Conservation (phyloP, 306 rosid species). For the peach (Prunus persica) region DNA sequence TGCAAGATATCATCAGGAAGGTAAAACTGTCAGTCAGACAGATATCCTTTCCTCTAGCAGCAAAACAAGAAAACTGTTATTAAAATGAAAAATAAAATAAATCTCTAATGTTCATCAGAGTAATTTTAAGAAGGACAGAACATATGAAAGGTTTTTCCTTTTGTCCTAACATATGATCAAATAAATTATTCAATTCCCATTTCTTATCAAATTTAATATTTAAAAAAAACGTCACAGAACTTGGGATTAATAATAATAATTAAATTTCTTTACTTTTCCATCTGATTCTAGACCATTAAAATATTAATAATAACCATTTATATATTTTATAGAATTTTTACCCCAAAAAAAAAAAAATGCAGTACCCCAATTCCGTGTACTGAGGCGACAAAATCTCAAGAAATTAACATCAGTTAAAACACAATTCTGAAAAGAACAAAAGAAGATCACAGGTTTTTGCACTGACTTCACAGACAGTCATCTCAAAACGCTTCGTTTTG, state of each 20-base stretch:
- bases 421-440: neutral
- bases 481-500: neutral
- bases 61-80: neutral
- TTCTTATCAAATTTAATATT: neutral
- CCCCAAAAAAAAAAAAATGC: neutral
- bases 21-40: neutral
- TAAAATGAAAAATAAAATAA: neutral
- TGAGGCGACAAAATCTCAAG: neutral
- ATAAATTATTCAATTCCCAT: neutral
- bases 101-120: no score
- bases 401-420: neutral
- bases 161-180: no score
- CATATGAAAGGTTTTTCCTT: no score
- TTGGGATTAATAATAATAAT: neutral
- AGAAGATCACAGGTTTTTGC: neutral
- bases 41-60: neutral
- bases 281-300: neutral
- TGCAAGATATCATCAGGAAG: constrained; percentile 11
- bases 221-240: neutral
- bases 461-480: neutral
- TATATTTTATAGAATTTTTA: neutral
- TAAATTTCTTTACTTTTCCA: neutral
- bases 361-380: neutral
- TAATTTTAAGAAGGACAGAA: no score
- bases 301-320: neutral